These are phyloP conservation scores for Candida krabiensis DNA, from an alignment of 805 yeast species.

Conservation along the genomic window DNA sequence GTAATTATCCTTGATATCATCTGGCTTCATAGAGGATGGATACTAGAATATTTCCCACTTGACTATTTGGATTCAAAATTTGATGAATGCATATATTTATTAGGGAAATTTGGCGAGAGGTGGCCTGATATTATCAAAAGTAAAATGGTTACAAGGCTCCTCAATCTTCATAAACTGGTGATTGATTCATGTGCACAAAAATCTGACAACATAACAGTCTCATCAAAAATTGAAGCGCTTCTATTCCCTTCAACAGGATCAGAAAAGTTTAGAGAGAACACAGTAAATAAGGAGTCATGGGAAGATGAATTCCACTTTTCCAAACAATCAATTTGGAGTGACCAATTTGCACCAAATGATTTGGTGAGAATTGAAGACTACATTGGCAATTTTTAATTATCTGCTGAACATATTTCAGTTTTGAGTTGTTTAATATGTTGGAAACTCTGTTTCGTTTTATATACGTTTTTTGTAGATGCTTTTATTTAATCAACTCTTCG, in stretches of 20 bases:
- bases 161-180: background rate
- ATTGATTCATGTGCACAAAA: too few species aligned
- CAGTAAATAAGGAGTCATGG: background rate
- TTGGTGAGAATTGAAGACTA: conserved; percentile 1
- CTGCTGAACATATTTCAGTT: too few species aligned
- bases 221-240: conserved; percentile 1
- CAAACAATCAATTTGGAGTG: conserved; percentile 5
- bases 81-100: conserved; percentile 5
- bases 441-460: too few species aligned
- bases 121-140: conserved; percentile 14
- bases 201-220: conserved; percentile 1
- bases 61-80: conserved; percentile 6
- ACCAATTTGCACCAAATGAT: conserved; percentile 1
- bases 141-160: conserved; percentile 4
- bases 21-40: conserved; percentile 17
- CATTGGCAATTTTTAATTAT: too few species aligned
- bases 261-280: background rate
- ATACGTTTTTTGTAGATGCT: too few species aligned
- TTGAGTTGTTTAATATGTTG: too few species aligned
- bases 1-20: conserved; percentile 10
- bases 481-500: too few species aligned
- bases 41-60: conserved; percentile 6
- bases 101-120: conserved; percentile 10
- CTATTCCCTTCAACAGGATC: background rate
- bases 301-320: background rate